Conservation (phyloP, 768 basidiomycete species). For the Leucocoprinus leucothites region DNA sequence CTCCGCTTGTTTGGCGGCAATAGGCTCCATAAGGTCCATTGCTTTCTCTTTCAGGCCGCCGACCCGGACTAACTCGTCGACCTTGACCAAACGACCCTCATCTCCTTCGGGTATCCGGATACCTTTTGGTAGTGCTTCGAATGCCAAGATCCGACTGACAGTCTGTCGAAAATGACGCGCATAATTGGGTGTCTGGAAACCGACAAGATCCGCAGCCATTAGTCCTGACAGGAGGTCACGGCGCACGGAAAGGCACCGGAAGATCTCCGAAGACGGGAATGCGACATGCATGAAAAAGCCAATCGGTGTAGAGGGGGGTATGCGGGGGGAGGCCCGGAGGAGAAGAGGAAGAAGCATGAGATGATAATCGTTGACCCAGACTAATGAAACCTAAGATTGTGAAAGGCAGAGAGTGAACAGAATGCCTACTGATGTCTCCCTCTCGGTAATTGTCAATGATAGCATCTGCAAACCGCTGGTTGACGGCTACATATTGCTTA, state of each 20-base stretch:
- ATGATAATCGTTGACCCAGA: constrained; percentile 96
- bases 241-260: constrained; percentile 82
- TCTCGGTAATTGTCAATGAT: constrained; percentile 80
- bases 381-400: constrained; percentile 20
- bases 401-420: neutral
- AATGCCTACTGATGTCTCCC: constrained; percentile 67
- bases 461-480: constrained; percentile 83
- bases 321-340: constrained; percentile 64
- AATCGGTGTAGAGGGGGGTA: constrained; percentile 57
- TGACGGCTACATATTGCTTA: constrained; percentile 86
- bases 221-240: constrained; percentile 79
- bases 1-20: neutral
- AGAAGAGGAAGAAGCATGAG: constrained; percentile 89
- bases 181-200: constrained; percentile 86
- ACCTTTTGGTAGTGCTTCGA: constrained; percentile 81
- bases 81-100: constrained; percentile 18
- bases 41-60: constrained; percentile 14
- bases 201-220: constrained; percentile 90
- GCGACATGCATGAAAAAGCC: constrained; percentile 98
- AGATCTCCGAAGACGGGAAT: constrained; percentile 94
- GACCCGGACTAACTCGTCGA: constrained; percentile 12
- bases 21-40: neutral
- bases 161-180: constrained; percentile 87
- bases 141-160: constrained; percentile 72
- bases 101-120: constrained; percentile 55